These are phyloP conservation scores for Ophiostoma sp. DNA, from an alignment of 2,329 filamentous ascomycete genomes.

Conservation along the genomic window DNA sequence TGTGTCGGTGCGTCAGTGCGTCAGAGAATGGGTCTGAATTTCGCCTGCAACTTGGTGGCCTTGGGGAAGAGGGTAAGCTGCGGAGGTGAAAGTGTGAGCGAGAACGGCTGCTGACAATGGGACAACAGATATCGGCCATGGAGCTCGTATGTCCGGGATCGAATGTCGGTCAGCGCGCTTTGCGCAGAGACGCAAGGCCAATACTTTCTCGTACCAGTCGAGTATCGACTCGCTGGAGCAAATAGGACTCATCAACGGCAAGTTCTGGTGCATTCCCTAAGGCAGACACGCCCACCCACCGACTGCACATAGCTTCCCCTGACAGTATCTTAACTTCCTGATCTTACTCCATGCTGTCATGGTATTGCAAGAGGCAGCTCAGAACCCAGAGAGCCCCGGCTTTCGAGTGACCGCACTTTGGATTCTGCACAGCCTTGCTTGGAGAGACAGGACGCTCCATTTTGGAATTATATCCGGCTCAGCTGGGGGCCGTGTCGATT, in stretches of 20 bases:
- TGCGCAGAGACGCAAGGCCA: not conserved
- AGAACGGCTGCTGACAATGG: not conserved
- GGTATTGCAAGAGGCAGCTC: no score
- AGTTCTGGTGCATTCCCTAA: no score
- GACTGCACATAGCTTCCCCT: no score
- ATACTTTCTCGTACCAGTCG: not conserved
- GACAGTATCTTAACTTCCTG: no score
- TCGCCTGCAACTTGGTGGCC: not conserved
- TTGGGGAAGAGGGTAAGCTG: not conserved
- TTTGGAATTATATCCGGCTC: not conserved
- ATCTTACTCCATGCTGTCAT: no score
- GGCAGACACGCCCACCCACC: no score
- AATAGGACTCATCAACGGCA: no score
- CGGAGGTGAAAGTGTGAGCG: no score
- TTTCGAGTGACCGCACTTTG: not conserved
- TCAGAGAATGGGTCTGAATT: not conserved
- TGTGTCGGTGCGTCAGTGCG: not conserved
- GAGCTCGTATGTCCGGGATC: not conserved
- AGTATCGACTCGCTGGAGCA: no score
- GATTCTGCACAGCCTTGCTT: not conserved
- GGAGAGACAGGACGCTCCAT: not conserved
- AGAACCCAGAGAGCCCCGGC: no score
- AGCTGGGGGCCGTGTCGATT: not conserved
- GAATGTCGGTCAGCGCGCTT: not conserved
- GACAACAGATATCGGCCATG: no score